Conservation (phyloP, 2,329 filamentous ascomycete species). For the Cadophora malorum region DNA sequence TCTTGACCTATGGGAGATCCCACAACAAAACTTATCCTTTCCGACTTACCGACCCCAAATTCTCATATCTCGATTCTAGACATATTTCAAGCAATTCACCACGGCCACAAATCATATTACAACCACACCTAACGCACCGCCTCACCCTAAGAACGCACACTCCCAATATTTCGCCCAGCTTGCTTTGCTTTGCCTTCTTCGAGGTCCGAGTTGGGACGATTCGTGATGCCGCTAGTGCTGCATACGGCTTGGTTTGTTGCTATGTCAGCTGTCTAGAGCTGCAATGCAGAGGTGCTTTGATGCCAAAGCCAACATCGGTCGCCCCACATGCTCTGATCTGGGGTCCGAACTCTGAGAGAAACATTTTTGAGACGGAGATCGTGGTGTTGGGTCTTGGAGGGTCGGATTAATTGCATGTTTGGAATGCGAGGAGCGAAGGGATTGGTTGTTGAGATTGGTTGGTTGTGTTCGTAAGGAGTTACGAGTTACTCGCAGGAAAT, state of each 20-base stretch:
- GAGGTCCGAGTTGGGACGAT: slow-evolving; percentile 7
- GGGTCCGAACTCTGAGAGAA: slow-evolving; percentile 4
- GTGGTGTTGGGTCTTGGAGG: too few relatives aligned
- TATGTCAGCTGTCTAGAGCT: slow-evolving; percentile 11
- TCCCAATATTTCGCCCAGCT: not conserved
- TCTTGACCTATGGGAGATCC: not conserved
- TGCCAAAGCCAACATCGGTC: not conserved
- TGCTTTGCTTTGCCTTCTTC: not conserved
- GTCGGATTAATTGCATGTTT: too few relatives aligned
- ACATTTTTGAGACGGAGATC: not conserved
- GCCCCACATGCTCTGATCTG: not conserved
- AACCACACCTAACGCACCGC: not conserved
- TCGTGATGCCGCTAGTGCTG: not conserved
- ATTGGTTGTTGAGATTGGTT: not conserved
- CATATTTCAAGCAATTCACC: not conserved
- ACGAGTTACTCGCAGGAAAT: too few relatives aligned
- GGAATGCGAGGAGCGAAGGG: not conserved
- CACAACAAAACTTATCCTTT: not conserved
- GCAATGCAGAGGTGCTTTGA: not conserved
- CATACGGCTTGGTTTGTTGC: not conserved
- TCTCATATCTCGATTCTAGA: not conserved
- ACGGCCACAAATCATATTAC: not conserved
- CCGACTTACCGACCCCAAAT: not conserved
- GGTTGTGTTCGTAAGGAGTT: too few relatives aligned
- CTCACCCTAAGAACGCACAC: not conserved